Base-by-base conservation (phyloP, 2,329 filamentous ascomycete genomes). In the Fusarium drepaniforme region DNA sequence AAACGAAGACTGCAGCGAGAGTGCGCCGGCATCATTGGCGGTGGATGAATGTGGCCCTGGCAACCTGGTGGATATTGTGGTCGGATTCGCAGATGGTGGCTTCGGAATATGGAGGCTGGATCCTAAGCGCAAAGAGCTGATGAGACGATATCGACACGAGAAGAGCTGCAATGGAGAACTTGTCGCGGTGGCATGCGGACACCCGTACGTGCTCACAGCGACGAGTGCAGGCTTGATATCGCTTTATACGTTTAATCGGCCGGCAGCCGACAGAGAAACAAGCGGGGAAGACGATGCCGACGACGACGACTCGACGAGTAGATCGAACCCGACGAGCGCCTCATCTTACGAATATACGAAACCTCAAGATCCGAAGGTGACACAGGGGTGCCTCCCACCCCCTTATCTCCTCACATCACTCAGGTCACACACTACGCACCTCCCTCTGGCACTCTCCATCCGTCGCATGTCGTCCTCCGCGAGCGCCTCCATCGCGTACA, bases 401-500 rank as follows among this genome's bases (percentile, higher is more conserved):
- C 83, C 84, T 9, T 75, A 77, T 67, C 87, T 97, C 35, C 85
- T 98, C 35, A 93, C 93, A 9, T 96, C 94, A 1, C 88, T 98
- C 23, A 92, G 91, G 80, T 97, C 96, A 13, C 92, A 95, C 78
- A 96, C 93, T 4, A 93, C 93, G 2, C 91, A 92, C 79, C 90
- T 93, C 4, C 96, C 96, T 2, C 85, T 97, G 12, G 94, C 95
- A 0, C 84, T 98, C n/a, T 96, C 94, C 0, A 90, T 98, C 42
- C 91, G 95, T n/a, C 89, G 87, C 30, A 90, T 90, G 16, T 81
- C 89, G 1, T 85, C 86, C 5, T 90, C 89, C 13, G 90, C 94
- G 21, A 89, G 95, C n/a, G 93, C 94, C 3, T 95, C 94, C 0
- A 93, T 98, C 69, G 96, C 94, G 1, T 98, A 97, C 81, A 94